Conservation (phyloP, 495 filamentous ascomycete genomes). For the Lindgomyces ingoldianus region DNA sequence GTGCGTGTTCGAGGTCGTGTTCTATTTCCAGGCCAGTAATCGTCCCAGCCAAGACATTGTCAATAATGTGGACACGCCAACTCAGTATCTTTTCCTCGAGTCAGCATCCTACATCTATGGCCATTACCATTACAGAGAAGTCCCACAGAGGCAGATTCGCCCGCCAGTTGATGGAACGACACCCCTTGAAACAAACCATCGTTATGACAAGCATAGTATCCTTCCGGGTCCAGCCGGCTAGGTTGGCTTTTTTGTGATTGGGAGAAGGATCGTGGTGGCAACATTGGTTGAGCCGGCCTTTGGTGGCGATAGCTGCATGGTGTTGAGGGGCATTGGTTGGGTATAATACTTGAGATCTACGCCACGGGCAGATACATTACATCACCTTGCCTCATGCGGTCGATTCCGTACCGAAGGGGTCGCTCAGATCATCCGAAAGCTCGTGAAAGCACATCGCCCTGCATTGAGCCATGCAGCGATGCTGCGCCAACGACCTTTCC, state of each 20-base stretch:
- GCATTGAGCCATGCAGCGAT: too few species aligned
- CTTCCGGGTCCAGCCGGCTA: neutral
- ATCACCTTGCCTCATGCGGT: constrained; percentile 3
- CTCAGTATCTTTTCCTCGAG: neutral
- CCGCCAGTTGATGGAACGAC: neutral
- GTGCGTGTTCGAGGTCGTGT: neutral
- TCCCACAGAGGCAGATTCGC: neutral
- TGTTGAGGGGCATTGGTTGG: constrained; percentile 26
- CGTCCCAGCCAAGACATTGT: neutral
- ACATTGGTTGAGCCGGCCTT: neutral
- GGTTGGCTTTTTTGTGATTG: neutral
- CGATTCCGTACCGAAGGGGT: neutral
- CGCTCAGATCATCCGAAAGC: constrained; percentile 1
- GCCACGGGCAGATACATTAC: constrained; percentile 1
- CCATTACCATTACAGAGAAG: neutral
- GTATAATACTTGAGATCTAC: constrained; percentile 1
- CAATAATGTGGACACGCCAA: neutral
- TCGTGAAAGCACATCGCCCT: too few species aligned
- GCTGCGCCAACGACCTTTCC: too few species aligned
- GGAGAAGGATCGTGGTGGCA: too few species aligned
- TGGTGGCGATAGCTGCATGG: constrained; percentile 17
- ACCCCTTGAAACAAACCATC: neutral
- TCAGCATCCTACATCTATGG: neutral
- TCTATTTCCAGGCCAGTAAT: neutral
- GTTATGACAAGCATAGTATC: constrained; percentile 1